Evolutionary conservation across 345 rosid species (phyloP).

Genomic region (Aquilaria malaccensis): DNA sequence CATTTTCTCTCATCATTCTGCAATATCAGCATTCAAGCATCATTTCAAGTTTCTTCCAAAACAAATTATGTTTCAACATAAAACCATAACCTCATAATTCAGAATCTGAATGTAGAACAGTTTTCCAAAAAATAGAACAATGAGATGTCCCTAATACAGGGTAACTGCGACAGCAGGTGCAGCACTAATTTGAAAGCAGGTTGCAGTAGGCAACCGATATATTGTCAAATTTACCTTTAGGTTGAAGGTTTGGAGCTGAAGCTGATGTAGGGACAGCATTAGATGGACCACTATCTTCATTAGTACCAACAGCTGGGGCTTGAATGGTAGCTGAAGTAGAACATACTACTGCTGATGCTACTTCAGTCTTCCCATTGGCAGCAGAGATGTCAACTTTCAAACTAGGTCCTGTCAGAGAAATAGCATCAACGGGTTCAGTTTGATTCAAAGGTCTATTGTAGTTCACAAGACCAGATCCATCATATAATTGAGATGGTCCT

Average conservation of each 20-base stretch:
- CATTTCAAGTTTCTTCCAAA: too few species aligned
- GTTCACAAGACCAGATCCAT: slow-evolving; percentile 30
- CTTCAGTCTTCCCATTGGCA: slow-evolving; percentile 21
- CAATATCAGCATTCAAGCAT: too few species aligned
- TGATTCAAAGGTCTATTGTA: slow-evolving; percentile 23
- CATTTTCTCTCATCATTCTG: too few species aligned
- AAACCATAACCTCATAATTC: too few species aligned
- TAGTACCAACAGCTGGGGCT: slow-evolving; percentile 25
- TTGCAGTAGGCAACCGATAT: too few species aligned
- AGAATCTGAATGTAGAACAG: too few species aligned
- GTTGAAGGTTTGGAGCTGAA: slow-evolving; percentile 40
- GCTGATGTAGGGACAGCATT: slow-evolving; percentile 29
- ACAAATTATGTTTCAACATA: too few species aligned
- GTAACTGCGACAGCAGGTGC: too few species aligned
- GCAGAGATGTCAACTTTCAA: slow-evolving; percentile 21
- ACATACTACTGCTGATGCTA: slow-evolving; percentile 26
- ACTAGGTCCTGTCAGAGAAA: slow-evolving; percentile 22
- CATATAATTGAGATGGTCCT: slow-evolving; percentile 35
- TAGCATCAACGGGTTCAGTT: slow-evolving; percentile 20
- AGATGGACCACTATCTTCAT: slow-evolving; percentile 20
- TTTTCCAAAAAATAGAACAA: too few species aligned
- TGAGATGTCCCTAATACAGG: too few species aligned
- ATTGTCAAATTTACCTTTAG: slow-evolving; percentile 51
- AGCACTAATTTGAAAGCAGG: too few species aligned
- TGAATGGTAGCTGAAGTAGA: slow-evolving; percentile 24